Conservation (phyloP, 78 protist species). For the Dictyostelium firmibasis region DNA sequence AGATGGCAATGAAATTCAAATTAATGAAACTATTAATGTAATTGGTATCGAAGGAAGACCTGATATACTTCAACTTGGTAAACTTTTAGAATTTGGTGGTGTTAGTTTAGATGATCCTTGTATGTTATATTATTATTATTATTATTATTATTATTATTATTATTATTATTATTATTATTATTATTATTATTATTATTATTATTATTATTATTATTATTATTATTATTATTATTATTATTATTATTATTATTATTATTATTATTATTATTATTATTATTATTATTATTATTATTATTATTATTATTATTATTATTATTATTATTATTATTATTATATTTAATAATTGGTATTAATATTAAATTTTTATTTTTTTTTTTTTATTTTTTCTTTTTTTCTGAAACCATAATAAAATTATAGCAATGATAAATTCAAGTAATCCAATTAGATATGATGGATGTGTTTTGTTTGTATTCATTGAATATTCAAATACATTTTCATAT, state of each 20-base stretch:
- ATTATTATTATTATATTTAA: too few species aligned
- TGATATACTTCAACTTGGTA: slow-evolving; percentile 20
- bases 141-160: background rate
- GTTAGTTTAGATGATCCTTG: slow-evolving; percentile 13
- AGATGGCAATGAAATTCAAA: slow-evolving; percentile 18
- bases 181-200: too few species aligned
- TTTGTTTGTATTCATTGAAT: slow-evolving; percentile 34
- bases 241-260: too few species aligned
- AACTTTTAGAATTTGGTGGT: slow-evolving; percentile 13
- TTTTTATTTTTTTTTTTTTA: too few species aligned
- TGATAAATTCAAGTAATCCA: slow-evolving; percentile 1
- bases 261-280: too few species aligned
- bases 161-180: background rate
- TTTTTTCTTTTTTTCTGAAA: too few species aligned
- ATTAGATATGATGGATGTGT: slow-evolving; percentile 63
- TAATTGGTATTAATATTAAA: too few species aligned
- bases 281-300: too few species aligned
- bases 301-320: too few species aligned
- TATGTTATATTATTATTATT: background rate
- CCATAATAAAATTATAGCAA: too few species aligned
- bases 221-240: too few species aligned
- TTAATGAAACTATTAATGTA: background rate
- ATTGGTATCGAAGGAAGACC: slow-evolving; percentile 29
- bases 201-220: too few species aligned
- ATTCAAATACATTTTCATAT: slow-evolving; percentile 50